These are phyloP conservation scores for Pyracantha coccinea DNA, from an alignment of 331 rosid genomes.

Conservation along the genomic window DNA sequence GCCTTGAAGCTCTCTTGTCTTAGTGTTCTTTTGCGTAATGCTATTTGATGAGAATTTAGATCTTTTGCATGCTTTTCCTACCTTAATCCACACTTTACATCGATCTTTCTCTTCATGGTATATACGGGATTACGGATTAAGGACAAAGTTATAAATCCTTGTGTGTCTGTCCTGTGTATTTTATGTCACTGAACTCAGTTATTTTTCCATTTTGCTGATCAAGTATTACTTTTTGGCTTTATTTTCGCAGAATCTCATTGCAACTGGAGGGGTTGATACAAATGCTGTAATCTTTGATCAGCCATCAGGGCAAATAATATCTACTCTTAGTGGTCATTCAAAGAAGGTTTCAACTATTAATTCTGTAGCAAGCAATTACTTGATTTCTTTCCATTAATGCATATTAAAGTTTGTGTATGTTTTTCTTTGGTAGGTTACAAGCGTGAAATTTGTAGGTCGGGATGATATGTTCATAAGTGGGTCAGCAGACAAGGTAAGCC, in stretches of 20 bases:
- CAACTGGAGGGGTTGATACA: constrained; percentile 90
- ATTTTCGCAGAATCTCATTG: constrained; percentile 61
- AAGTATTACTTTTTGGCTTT: background rate
- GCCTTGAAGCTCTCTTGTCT: background rate
- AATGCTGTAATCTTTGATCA: constrained; percentile 92
- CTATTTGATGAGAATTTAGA: background rate
- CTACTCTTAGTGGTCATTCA: constrained; percentile 88
- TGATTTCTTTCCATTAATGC: background rate
- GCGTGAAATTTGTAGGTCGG: constrained; percentile 75
- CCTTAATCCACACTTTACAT: background rate
- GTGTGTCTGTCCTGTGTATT: background rate
- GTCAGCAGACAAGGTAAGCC: constrained; percentile 83
- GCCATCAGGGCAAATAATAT: constrained; percentile 83
- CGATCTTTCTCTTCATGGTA: background rate
- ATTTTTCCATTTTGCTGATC: constrained; percentile 1
- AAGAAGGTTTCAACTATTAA: constrained; percentile 60
- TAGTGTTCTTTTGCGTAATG: background rate
- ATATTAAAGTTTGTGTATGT: background rate
- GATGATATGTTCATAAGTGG: constrained; percentile 68
- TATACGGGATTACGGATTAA: background rate
- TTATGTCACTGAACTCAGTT: background rate
- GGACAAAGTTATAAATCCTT: background rate
- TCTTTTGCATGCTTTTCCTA: background rate
- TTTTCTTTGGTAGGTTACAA: constrained; percentile 53
- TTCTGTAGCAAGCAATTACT: background rate